Evolutionary conservation across 345 rosid species (phyloP).

Genomic region (Dimocarpus longan): DNA sequence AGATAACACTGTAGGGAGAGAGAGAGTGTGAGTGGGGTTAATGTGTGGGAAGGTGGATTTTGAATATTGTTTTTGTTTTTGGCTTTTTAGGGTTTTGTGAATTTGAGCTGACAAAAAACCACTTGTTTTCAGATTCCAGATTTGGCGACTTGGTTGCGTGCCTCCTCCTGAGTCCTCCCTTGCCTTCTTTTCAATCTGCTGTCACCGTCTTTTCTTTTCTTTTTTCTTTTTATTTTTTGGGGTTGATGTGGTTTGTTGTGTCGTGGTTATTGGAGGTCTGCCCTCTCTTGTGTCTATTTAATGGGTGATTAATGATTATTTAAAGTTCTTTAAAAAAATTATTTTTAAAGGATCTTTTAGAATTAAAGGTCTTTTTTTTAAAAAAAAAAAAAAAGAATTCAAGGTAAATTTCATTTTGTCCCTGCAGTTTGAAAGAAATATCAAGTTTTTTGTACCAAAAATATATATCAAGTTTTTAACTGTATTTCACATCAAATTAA

Average conservation of each 20-base stretch:
- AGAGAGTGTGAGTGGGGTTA: conserved; percentile 60
- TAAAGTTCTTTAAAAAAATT: no score
- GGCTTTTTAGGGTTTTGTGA: conserved; percentile 21
- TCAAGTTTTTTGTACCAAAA: no score
- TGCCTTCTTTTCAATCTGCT: background rate
- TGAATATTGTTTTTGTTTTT: conserved; percentile 27
- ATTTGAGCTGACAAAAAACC: background rate
- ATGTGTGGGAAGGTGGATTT: conserved; percentile 16
- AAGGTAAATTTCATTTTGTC: no score
- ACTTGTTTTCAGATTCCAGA: conserved; percentile 9
- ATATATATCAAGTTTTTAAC: no score
- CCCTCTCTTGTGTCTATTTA: no score
- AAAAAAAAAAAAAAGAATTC: no score
- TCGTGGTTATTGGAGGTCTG: background rate
- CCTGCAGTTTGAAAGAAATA: no score
- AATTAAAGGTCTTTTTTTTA: no score
- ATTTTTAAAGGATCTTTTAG: no score
- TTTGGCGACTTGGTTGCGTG: background rate
- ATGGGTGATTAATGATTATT: no score
- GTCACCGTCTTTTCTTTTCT: background rate
- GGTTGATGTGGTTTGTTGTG: no score
- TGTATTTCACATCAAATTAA: no score
- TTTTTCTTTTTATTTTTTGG: background rate
- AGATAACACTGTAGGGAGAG: conserved; percentile 62
- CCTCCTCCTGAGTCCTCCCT: background rate